Conservation (phyloP, 768 basidiomycete species). For the Mycena galopus region DNA sequence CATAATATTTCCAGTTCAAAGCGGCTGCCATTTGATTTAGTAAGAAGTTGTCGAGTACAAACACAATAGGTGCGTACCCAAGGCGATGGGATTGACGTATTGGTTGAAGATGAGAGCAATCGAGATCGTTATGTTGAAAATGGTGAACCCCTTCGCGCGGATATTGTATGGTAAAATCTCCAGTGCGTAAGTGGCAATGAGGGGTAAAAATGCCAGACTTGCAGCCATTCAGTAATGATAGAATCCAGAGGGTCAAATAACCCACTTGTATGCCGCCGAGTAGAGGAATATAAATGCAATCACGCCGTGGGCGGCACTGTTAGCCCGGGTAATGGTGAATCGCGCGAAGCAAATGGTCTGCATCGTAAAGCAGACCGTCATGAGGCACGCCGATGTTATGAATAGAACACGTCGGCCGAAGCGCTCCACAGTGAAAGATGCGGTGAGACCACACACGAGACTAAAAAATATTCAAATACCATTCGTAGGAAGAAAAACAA, state of each 20-base stretch:
- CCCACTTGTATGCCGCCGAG: slow-evolving; percentile 81
- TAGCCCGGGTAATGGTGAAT: slow-evolving; percentile 54
- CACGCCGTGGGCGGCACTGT: slow-evolving; percentile 72
- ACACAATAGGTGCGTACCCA: too few relatives aligned
- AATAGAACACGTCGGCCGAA: slow-evolving; percentile 80
- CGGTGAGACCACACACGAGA: slow-evolving; percentile 68
- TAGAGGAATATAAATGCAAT: slow-evolving; percentile 88
- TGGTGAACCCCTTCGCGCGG: slow-evolving; percentile 88
- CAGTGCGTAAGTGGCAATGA: slow-evolving; percentile 88
- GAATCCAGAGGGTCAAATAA: too few relatives aligned
- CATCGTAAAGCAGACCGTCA: slow-evolving; percentile 74
- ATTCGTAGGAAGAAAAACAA: too few relatives aligned
- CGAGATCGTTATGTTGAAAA: slow-evolving; percentile 86
- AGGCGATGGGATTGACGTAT: slow-evolving; percentile 87
- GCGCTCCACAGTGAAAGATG: slow-evolving; percentile 72
- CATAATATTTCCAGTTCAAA: slow-evolving; percentile 83
- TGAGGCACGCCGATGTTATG: slow-evolving; percentile 67
- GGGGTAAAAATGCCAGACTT: slow-evolving; percentile 58
- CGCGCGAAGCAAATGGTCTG: slow-evolving; percentile 77
- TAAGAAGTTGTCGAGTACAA: slow-evolving; percentile 16
- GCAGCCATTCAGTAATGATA: too few relatives aligned
- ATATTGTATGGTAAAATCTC: slow-evolving; percentile 89
- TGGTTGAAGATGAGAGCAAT: slow-evolving; percentile 90
- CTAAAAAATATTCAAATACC: too few relatives aligned
- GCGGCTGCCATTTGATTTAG: neutral